phyloP scores from a whole-genome alignment of 805 yeast genomes.

The Yueomyces sp. region DNA sequence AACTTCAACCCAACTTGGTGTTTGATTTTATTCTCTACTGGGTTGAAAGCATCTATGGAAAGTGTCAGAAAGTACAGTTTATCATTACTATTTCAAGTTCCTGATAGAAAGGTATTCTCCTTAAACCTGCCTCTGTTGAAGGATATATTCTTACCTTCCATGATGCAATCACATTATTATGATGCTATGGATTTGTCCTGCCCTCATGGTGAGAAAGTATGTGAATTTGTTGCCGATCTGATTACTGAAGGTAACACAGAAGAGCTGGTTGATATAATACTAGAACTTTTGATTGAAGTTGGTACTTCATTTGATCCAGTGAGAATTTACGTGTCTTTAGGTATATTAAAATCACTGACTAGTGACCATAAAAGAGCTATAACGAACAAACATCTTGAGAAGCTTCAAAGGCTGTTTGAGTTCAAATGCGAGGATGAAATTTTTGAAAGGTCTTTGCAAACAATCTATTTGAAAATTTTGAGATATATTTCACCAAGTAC shows the following conservation, averaged over 20 bases:
- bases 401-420: slow-evolving; percentile 26
- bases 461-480: slow-evolving; percentile 35
- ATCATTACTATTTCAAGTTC: slow-evolving; percentile 39
- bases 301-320: slow-evolving; percentile 56
- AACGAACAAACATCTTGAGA: slow-evolving; percentile 12
- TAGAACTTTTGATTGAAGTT: slow-evolving; percentile 34
- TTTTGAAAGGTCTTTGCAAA: slow-evolving; percentile 36
- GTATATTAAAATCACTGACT: slow-evolving; percentile 41
- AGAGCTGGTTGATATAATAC: slow-evolving; percentile 21
- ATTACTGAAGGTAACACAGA: neutral
- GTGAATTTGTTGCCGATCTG: slow-evolving; percentile 27
- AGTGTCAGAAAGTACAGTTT: slow-evolving; percentile 55
- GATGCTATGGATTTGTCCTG: slow-evolving; percentile 26
- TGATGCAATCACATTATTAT: slow-evolving; percentile 53
- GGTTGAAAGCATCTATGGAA: slow-evolving; percentile 64
- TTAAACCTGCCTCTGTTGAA: slow-evolving; percentile 27
- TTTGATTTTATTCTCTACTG: slow-evolving; percentile 58
- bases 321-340: slow-evolving; percentile 44
- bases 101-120: slow-evolving; percentile 35
- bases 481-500: slow-evolving; percentile 22
- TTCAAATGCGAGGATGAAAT: slow-evolving; percentile 38
- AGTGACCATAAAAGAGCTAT: slow-evolving; percentile 5
- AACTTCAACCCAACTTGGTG: slow-evolving; percentile 65
- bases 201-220: slow-evolving; percentile 41
- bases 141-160: slow-evolving; percentile 38